These are phyloP conservation scores for Barnettozyma sp. DNA, from an alignment of 805 yeast species.

Conservation along the genomic window DNA sequence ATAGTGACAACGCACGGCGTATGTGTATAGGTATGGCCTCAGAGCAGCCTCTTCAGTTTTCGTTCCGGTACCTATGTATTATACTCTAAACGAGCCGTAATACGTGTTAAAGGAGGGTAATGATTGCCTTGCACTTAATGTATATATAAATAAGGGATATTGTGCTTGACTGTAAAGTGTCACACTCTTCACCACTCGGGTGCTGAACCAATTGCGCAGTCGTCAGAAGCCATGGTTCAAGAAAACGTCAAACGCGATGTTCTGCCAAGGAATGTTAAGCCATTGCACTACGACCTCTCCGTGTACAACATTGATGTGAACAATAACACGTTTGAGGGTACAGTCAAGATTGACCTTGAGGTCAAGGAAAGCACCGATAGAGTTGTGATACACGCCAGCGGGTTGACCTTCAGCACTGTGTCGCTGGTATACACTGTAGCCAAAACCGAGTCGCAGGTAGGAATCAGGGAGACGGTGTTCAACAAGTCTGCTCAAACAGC, in stretches of 20 bases:
- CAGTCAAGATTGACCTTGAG: constrained; percentile 43
- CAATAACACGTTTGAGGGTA: constrained; percentile 52
- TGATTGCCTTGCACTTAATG: no score
- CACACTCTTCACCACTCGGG: no score
- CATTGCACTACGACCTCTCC: constrained; percentile 63
- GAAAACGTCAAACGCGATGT: constrained; percentile 31
- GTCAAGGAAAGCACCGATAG: constrained; percentile 40
- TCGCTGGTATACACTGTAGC: constrained; percentile 32
- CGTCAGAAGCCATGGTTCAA: no score
- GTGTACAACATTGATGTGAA: constrained; percentile 52
- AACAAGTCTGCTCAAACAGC: constrained; percentile 55
- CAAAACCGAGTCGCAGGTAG: constrained; percentile 20
- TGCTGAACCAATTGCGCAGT: no score
- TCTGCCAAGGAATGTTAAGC: constrained; percentile 59
- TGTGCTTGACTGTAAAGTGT: no score
- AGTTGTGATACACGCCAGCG: constrained; percentile 53
- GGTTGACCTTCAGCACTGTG: constrained; percentile 48
- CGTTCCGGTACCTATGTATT: no score
- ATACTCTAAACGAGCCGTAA: no score
- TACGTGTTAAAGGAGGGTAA: no score
- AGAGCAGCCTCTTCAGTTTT: no score
- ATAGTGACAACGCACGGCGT: no score
- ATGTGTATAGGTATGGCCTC: no score
- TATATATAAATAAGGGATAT: no score
- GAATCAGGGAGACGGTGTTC: constrained; percentile 30